These are phyloP conservation scores for Penicillium cosmopolitanum DNA, from an alignment of 495 filamentous ascomycete genomes.

Conservation along the genomic window DNA sequence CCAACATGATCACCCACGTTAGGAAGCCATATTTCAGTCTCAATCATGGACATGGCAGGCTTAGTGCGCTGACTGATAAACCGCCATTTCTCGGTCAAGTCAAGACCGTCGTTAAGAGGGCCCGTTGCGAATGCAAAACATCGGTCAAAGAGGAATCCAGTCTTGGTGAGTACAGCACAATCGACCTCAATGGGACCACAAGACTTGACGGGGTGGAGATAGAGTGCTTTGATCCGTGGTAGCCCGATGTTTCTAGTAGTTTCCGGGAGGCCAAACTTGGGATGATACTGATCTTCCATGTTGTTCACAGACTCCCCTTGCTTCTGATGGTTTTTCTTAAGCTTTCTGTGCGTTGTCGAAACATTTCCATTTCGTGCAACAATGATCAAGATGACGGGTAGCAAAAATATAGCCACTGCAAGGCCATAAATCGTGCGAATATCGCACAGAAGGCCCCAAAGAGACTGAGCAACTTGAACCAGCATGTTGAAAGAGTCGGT, in stretches of 20 bases:
- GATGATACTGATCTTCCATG: conserved; percentile 4
- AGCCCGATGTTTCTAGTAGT: not conserved
- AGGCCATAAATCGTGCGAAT: not conserved
- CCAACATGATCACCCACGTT: conserved; percentile 9
- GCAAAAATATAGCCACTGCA: not conserved
- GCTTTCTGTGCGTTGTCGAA: conserved; percentile 4
- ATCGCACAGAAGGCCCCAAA: not conserved
- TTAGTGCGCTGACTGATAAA: conserved; percentile 32
- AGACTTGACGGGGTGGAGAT: conserved; percentile 26
- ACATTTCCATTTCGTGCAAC: conserved; percentile 12
- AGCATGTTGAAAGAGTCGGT: not conserved
- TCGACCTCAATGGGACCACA: conserved; percentile 21
- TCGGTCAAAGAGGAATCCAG: conserved; percentile 22
- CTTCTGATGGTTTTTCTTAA: conserved; percentile 6
- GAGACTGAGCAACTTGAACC: not conserved
- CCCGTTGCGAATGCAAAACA: conserved; percentile 20
- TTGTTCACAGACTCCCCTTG: not conserved
- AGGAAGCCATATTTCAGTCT: conserved; percentile 20
- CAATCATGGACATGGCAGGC: conserved; percentile 23
- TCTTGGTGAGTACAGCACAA: conserved; percentile 20
- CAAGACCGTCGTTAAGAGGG: not conserved
- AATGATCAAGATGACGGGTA: conserved; percentile 3
- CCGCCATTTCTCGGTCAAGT: conserved; percentile 14
- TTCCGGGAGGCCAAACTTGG: conserved; percentile 9
- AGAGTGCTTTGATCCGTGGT: conserved; percentile 18